Conservation (phyloP, 106 monocot species). For the Acanthochlamys bracteata region DNA sequence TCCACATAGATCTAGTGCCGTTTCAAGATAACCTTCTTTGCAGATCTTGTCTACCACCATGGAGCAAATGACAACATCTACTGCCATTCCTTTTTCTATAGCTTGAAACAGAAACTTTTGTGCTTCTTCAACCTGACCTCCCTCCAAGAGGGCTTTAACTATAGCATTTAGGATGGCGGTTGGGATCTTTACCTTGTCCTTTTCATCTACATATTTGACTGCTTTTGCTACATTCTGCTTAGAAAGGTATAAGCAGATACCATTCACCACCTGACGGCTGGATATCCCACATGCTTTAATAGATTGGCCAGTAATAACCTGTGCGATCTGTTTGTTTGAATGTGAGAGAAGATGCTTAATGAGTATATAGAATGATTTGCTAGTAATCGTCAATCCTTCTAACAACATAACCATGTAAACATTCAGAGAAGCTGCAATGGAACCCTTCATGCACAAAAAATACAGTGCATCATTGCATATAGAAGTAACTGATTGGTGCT, state of each 20-base stretch:
- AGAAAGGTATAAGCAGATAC: slow-evolving; percentile 37
- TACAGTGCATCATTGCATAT: slow-evolving; percentile 50
- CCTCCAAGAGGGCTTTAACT: slow-evolving; percentile 38
- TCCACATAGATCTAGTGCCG: slow-evolving; percentile 74
- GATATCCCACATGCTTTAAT: slow-evolving; percentile 54
- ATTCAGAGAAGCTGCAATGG: slow-evolving; percentile 36
- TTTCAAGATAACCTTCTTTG: slow-evolving; percentile 65
- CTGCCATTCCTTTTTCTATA: slow-evolving; percentile 21
- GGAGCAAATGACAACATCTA: slow-evolving; percentile 55
- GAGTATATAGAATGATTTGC: slow-evolving; percentile 48
- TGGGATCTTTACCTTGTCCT: slow-evolving; percentile 21
- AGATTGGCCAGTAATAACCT: slow-evolving; percentile 33
- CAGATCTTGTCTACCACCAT: slow-evolving; percentile 73
- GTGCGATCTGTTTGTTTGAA: slow-evolving; percentile 16
- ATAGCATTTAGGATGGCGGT: slow-evolving; percentile 31
- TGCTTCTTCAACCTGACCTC: slow-evolving; percentile 49
- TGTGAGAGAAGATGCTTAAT: slow-evolving; percentile 36
- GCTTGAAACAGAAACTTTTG: slow-evolving; percentile 43
- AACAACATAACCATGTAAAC: slow-evolving; percentile 40
- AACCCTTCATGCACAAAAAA: slow-evolving; percentile 48
- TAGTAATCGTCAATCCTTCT: slow-evolving; percentile 24
- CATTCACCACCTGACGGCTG: slow-evolving; percentile 30
- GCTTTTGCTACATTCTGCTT: slow-evolving; percentile 34
- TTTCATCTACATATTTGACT: slow-evolving; percentile 19
- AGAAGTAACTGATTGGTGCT: slow-evolving; percentile 25